Evolutionary conservation across 2,329 filamentous ascomycete species (phyloP).

Genomic region (Polytolypa hystricis): DNA sequence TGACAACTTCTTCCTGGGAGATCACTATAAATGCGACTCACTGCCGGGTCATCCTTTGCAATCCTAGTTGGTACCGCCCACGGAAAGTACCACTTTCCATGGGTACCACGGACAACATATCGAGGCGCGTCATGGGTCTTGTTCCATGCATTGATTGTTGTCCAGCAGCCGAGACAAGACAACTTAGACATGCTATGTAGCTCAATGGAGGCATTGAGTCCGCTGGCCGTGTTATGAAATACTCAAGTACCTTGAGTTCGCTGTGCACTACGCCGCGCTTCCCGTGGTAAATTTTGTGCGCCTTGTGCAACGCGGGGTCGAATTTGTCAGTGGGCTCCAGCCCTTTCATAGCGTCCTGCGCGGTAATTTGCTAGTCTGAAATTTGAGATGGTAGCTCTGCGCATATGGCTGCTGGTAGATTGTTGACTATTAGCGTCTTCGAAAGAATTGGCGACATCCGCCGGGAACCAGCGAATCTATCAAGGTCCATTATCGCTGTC

Average conservation of each 20-base stretch:
- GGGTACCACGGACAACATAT: not conserved
- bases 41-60: not conserved
- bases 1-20: not conserved
- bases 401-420: not conserved
- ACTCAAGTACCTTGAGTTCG: not conserved
- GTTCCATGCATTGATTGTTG: not conserved
- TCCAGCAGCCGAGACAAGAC: not conserved
- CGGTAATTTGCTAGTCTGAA: not conserved
- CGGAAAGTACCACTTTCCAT: not conserved
- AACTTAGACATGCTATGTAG: not conserved
- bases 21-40: not conserved
- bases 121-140: not conserved
- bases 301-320: not conserved
- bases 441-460: not conserved
- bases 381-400: not conserved
- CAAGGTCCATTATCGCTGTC: not conserved
- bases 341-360: not conserved
- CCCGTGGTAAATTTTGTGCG: not conserved
- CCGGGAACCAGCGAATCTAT: not conserved
- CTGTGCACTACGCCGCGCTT: not conserved
- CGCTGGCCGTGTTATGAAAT: not conserved
- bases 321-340: not conserved
- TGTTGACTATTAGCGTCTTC: not conserved
- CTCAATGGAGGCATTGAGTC: not conserved
- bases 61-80: not conserved